A percentile compares a stretch with the other conserved stretches of the same genome.
Evolutionary conservation across 1,139 yeast genomes (phyloP).

Genomic region (Lodderomyces oxycetoniae): DNA sequence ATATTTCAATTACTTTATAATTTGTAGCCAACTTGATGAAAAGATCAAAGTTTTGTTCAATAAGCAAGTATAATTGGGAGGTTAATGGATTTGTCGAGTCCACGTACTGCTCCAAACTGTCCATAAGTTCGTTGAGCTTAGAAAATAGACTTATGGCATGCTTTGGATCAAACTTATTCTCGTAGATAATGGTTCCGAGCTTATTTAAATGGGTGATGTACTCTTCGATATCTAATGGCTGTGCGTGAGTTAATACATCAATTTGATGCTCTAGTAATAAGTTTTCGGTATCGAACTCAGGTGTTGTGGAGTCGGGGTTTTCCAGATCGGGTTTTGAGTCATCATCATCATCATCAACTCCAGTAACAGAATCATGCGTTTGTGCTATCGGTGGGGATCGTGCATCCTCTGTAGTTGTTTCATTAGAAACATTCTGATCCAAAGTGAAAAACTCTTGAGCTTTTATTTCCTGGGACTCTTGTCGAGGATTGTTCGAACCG

Average conservation of each 20-base stretch:
- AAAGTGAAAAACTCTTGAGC: too few species aligned
- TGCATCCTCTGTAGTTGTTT: too few species aligned
- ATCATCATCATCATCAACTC: too few species aligned
- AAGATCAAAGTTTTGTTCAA: slow-evolving; percentile 39
- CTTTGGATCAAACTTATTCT: slow-evolving; percentile 16
- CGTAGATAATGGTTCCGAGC: slow-evolving; percentile 26
- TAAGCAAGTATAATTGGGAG: slow-evolving; percentile 31
- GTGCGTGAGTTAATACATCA: slow-evolving; percentile 23
- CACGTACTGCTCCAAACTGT: slow-evolving; percentile 22
- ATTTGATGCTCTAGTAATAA: slow-evolving; percentile 26
- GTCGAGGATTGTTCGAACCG: too few species aligned
- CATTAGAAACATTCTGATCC: too few species aligned
- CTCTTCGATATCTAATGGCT: slow-evolving; percentile 32
- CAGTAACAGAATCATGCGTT: slow-evolving; percentile 1
- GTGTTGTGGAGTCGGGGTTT: not conserved
- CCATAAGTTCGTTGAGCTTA: slow-evolving; percentile 26
- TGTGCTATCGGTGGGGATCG: not conserved
- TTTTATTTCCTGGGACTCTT: too few species aligned
- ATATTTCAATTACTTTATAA: slow-evolving; percentile 27
- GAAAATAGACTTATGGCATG: slow-evolving; percentile 19
- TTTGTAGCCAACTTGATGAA: slow-evolving; percentile 34
- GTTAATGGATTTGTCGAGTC: slow-evolving; percentile 26
- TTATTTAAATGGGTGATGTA: slow-evolving; percentile 38
- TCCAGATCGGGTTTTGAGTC: not conserved
- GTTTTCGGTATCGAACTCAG: slow-evolving; percentile 4